Conservation (phyloP, 1,139 yeast genomes). For the Lodderomyces margitis region DNA sequence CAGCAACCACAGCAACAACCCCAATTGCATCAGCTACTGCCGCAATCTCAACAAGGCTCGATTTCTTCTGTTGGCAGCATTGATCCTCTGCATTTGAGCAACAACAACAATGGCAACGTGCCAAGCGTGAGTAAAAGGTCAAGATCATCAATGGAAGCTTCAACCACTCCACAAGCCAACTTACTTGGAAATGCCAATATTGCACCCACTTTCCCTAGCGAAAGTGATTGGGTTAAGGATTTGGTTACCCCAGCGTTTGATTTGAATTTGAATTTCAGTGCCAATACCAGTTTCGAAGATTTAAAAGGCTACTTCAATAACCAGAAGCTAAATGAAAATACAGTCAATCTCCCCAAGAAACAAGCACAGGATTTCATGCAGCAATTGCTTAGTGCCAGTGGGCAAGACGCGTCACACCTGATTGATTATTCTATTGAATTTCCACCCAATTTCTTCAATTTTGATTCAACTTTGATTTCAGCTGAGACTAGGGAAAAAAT, state of each 20-base stretch:
- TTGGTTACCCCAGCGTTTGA: slow-evolving; percentile 64
- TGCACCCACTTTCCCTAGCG: slow-evolving; percentile 11
- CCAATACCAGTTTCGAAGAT: slow-evolving; percentile 12
- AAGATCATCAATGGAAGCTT: slow-evolving; percentile 9
- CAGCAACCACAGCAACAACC: slow-evolving; percentile 3
- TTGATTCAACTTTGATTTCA: slow-evolving; percentile 33
- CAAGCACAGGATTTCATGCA: slow-evolving; percentile 12
- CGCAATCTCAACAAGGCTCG: slow-evolving; percentile 10
- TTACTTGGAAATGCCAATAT: neutral
- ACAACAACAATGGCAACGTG: neutral
- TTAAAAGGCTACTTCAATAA: slow-evolving; percentile 13
- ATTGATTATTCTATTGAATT: slow-evolving; percentile 13
- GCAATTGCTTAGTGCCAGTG: slow-evolving; percentile 7
- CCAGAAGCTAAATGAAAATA: slow-evolving; percentile 1
- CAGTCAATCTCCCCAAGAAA: slow-evolving; percentile 9
- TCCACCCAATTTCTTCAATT: slow-evolving; percentile 14
- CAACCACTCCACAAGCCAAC: neutral
- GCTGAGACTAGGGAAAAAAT: slow-evolving; percentile 55
- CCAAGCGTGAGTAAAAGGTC: slow-evolving; percentile 2
- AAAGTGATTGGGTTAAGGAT: slow-evolving; percentile 66
- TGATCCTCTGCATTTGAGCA: slow-evolving; percentile 9
- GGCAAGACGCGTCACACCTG: neutral
- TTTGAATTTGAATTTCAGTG: slow-evolving; percentile 15
- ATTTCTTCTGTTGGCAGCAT: slow-evolving; percentile 8
- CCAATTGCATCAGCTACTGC: slow-evolving; percentile 5